Evolutionary conservation across 805 yeast species (phyloP).

Genomic region (Cyberlindnera euphorbiae): DNA sequence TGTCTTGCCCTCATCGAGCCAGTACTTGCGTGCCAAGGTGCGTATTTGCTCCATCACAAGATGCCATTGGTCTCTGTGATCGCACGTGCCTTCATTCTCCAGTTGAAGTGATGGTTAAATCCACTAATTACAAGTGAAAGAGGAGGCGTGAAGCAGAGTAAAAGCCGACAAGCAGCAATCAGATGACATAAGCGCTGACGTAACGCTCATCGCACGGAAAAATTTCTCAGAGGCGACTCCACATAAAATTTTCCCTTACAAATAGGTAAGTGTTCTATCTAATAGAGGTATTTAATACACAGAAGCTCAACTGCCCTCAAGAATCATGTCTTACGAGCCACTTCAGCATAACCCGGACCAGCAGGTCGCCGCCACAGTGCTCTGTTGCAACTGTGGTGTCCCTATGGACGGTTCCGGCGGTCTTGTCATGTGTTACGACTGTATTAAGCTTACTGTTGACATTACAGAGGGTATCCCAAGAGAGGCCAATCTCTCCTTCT

Average conservation of each 20-base stretch:
- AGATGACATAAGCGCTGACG: slow-evolving; percentile 4
- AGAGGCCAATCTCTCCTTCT: slow-evolving; percentile 88
- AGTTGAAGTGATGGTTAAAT: too few species aligned
- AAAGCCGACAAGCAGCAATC: too few species aligned
- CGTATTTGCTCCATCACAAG: background rate
- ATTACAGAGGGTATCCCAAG: slow-evolving; percentile 93
- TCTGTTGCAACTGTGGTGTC: slow-evolving; percentile 97
- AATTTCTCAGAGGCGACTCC: background rate
- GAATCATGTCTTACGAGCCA: slow-evolving; percentile 34
- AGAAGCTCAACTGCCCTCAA: background rate
- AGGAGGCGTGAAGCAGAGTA: too few species aligned
- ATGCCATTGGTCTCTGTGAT: background rate
- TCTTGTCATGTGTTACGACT: slow-evolving; percentile 93
- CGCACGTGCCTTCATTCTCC: too few species aligned
- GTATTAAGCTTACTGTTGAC: slow-evolving; percentile 90
- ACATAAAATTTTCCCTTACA: slow-evolving; percentile 2
- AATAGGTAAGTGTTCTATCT: too few species aligned
- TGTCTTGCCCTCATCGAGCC: slow-evolving; percentile 9
- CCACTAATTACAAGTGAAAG: too few species aligned
- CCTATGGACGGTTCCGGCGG: slow-evolving; percentile 96
- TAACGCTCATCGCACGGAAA: slow-evolving; percentile 1
- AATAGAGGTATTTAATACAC: too few species aligned
- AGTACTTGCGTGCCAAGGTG: background rate
- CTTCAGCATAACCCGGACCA: slow-evolving; percentile 32
- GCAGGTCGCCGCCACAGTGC: slow-evolving; percentile 66